Evolutionary conservation across 2,329 filamentous ascomycete genomes (phyloP).

Genomic region (Catunica adiposa): DNA sequence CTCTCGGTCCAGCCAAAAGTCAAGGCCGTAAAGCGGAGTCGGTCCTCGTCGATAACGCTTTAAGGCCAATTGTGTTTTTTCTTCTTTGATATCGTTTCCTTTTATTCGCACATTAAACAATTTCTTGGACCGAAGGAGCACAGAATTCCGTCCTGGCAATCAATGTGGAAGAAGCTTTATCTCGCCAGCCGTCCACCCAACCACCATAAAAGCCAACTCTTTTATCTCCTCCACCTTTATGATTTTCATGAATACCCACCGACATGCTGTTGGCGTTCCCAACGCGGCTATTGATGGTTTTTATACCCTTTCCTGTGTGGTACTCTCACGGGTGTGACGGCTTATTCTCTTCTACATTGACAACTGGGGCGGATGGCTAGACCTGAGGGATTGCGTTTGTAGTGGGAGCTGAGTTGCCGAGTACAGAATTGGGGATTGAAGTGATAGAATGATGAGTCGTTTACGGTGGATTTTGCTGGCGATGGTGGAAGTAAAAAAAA

Average conservation of each 20-base stretch:
- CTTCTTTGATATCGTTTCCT: neutral
- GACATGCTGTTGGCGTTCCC: conserved; percentile 3
- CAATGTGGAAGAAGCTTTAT: neutral
- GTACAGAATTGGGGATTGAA: neutral
- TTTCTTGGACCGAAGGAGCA: neutral
- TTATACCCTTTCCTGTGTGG: neutral
- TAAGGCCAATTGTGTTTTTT: conserved; percentile 1
- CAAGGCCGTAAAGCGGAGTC: neutral
- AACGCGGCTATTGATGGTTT: neutral
- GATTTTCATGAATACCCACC: neutral
- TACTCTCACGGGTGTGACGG: neutral
- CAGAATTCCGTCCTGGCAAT: neutral
- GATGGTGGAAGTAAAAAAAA: conserved; percentile 4
- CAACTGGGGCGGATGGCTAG: neutral
- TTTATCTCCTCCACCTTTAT: neutral
- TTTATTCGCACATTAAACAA: neutral
- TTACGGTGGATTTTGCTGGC: conserved; percentile 2
- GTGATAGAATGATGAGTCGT: conserved; percentile 10
- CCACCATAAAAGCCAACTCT: neutral
- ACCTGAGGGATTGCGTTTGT: neutral
- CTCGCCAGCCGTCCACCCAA: neutral
- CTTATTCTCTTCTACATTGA: neutral
- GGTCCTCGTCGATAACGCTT: neutral
- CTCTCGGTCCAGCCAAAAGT: conserved; percentile 6
- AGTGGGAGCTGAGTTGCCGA: neutral